Percentiles rank a stretch among this genome's conserved stretches.
Evolutionary conservation across 2,329 filamentous ascomycete species (phyloP).

Genomic region (Zalaria sp.): DNA sequence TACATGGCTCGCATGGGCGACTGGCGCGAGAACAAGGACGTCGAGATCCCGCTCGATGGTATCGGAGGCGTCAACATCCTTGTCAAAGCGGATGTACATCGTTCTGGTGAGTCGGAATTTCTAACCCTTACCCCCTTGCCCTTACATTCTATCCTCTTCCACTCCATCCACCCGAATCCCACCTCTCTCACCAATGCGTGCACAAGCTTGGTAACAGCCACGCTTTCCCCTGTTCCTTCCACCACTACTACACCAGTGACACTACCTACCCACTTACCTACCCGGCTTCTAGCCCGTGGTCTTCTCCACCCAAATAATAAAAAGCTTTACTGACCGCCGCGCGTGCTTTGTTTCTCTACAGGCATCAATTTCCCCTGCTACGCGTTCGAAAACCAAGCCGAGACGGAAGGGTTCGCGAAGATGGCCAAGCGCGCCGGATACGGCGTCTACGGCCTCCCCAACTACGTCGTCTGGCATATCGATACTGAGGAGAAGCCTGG

Average conservation of each 20-base stretch:
- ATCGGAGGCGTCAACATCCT: slow-evolving; percentile 96
- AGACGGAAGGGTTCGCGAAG: slow-evolving; percentile 96
- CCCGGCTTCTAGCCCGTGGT: too few relatives aligned
- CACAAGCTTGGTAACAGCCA: too few relatives aligned
- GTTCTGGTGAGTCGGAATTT: slow-evolving; percentile 52
- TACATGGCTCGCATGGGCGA: slow-evolving; percentile 89
- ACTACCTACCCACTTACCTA: too few relatives aligned
- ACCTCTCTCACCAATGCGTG: slow-evolving; percentile 12
- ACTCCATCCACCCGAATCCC: not conserved
- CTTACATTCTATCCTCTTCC: not conserved
- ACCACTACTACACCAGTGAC: too few relatives aligned
- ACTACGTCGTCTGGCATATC: slow-evolving; percentile 98
- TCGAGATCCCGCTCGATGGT: slow-evolving; percentile 84
- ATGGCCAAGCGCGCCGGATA: slow-evolving; percentile 97
- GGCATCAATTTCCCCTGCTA: slow-evolving; percentile 97
- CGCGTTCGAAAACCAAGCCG: slow-evolving; percentile 95
- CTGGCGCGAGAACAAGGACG: slow-evolving; percentile 81
- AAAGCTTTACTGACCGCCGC: too few relatives aligned
- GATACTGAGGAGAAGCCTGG: slow-evolving; percentile 91
- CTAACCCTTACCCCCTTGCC: not conserved
- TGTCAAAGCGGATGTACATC: slow-evolving; percentile 94
- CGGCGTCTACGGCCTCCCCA: slow-evolving; percentile 79
- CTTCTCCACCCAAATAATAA: too few relatives aligned
- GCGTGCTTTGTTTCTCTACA: slow-evolving; percentile 18
- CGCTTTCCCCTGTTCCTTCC: too few relatives aligned